Evolutionary conservation across 2,329 filamentous ascomycete species (phyloP).

Genomic region (Xylariomycetidae sp.): DNA sequence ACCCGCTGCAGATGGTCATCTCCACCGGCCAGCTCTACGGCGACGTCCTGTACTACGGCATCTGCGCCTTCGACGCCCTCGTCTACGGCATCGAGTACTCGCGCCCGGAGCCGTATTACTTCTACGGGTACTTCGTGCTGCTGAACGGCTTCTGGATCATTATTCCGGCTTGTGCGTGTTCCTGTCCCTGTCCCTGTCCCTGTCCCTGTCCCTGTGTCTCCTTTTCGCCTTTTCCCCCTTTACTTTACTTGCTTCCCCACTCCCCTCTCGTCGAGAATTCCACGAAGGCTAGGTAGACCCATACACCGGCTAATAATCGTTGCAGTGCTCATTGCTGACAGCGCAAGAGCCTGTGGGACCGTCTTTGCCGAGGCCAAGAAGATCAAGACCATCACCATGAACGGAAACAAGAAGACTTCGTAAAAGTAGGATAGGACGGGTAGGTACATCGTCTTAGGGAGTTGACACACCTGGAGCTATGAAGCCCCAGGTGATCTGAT

Average conservation of each 20-base stretch:
- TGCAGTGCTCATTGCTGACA: background rate
- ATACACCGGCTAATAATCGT: background rate
- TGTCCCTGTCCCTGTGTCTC: background rate
- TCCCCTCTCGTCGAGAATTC: too few relatives aligned
- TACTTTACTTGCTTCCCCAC: too few relatives aligned
- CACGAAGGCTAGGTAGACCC: background rate
- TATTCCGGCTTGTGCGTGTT: conserved; percentile 31
- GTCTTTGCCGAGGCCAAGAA: background rate
- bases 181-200: background rate
- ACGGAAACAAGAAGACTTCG: too few relatives aligned
- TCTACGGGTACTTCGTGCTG: conserved; percentile 48
- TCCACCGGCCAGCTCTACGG: conserved; percentile 48
- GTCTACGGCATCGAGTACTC: conserved; percentile 38
- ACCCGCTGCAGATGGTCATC: conserved; percentile 44
- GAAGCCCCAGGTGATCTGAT: too few relatives aligned
- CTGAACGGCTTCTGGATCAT: conserved; percentile 52
- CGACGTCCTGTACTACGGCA: conserved; percentile 47
- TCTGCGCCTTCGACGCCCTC: conserved; percentile 37
- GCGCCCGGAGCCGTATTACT: conserved; percentile 48
- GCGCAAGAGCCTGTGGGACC: background rate
- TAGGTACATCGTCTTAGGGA: too few relatives aligned
- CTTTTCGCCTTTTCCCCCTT: background rate
- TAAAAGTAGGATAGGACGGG: too few relatives aligned
- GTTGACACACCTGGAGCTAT: too few relatives aligned
- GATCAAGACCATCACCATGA: too few relatives aligned